Conservation (phyloP, 805 yeast species). For the Candida chauliodis region DNA sequence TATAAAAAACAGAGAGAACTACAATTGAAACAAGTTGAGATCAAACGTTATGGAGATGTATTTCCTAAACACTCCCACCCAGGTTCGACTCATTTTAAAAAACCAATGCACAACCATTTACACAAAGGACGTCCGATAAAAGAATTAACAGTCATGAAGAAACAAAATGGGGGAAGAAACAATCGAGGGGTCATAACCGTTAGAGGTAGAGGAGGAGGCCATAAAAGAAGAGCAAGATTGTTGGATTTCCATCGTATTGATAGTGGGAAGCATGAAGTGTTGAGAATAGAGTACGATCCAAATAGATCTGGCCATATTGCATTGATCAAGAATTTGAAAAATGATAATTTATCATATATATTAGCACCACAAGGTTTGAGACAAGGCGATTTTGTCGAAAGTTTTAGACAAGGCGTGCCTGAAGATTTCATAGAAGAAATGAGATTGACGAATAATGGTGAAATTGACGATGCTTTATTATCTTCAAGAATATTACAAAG, state of each 20-base stretch:
- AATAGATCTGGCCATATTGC: slow-evolving; percentile 94
- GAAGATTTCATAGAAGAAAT: slow-evolving; percentile 66
- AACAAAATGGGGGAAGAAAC: slow-evolving; percentile 83
- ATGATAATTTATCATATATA: slow-evolving; percentile 70
- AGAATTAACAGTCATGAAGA: slow-evolving; percentile 69
- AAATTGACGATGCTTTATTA: slow-evolving; percentile 85
- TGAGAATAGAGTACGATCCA: slow-evolving; percentile 94
- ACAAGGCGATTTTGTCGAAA: slow-evolving; percentile 87
- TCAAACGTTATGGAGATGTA: slow-evolving; percentile 72
- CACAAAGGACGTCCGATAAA: slow-evolving; percentile 81
- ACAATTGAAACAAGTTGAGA: slow-evolving; percentile 62
- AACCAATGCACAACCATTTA: slow-evolving; percentile 82
- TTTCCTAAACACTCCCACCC: slow-evolving; percentile 54
- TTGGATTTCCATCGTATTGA: slow-evolving; percentile 69
- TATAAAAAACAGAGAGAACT: slow-evolving; percentile 70
- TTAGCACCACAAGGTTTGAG: slow-evolving; percentile 90
- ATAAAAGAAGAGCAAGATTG: slow-evolving; percentile 79
- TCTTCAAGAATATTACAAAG: slow-evolving; percentile 82
- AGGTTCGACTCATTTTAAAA: slow-evolving; percentile 82
- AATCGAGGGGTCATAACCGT: slow-evolving; percentile 83
- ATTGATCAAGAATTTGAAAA: slow-evolving; percentile 58
- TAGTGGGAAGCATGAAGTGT: slow-evolving; percentile 73
- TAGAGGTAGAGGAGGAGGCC: slow-evolving; percentile 97
- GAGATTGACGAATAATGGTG: slow-evolving; percentile 64
- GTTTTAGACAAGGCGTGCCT: slow-evolving; percentile 88